Evolutionary conservation across 176 grass and related monocot genomes (phyloP), one percentile per base, ranked within the genome.

Genomic region (Lolium rigidum): DNA sequence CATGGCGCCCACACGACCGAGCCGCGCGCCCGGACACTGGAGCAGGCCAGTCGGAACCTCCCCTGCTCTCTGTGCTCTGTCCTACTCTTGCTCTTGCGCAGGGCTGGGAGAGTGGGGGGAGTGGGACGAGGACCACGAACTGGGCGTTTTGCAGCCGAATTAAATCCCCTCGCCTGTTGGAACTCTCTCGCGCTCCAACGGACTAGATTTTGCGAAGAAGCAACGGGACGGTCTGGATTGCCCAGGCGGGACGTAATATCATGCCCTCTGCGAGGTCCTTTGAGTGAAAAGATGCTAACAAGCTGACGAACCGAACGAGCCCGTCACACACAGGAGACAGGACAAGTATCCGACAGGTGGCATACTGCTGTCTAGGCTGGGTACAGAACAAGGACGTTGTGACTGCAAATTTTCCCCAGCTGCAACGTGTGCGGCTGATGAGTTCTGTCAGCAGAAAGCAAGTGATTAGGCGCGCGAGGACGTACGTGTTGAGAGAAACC

Each of bases 61-160:
- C 54, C 43, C 9, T 25, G 25, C 51, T 48, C 22, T 54, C 55
- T 9, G 43, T 50, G 4, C 5, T 49, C 77, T 31, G 68, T 39
- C 37, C 25, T 43, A 26, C 69, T 68, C 58, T 79, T 26, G 47
- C 75, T 66, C 89, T 70, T 47, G 89, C 68, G 41, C 49, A 31
- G 69, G 85, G 58, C 74, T 56, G 84, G 64, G 55, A 47, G 73
- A 15, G 13, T 28, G 44, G 80, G 31, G 31, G 52, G 64, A 73
- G 74, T 62, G 84, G 16, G 74, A 79, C 76, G 85, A 87, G 63
- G 64, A 38, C 85, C 85, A 84, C 85, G 85, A 84, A 62, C 26
- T n/a, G 26, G 31, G 69, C 48, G 69, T 87, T 91, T 83, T 50
- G 13, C 68, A 6, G 21, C 7, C 57, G 14, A 84, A 84, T 52